Percentiles rank a stretch among this genome's conserved stretches.
Conservation (phyloP, 352 stramenopile species). For the Pythium sp. region DNA sequence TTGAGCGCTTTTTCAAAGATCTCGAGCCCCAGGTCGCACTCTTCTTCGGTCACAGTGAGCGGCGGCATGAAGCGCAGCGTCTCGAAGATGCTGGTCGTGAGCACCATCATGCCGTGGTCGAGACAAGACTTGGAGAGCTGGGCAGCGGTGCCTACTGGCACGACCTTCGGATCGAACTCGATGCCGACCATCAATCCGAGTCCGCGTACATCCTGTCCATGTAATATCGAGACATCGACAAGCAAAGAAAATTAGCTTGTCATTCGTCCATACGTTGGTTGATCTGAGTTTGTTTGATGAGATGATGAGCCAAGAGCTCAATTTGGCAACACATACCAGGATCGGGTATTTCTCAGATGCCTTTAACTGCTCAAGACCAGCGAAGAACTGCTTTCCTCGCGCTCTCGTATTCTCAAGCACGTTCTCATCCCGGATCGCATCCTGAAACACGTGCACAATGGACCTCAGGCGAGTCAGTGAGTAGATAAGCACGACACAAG, state of each 20-base stretch:
- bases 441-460: slow-evolving; percentile 23
- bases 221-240: neutral
- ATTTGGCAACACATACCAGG: slow-evolving; percentile 2
- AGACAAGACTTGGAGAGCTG: slow-evolving; percentile 80
- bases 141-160: slow-evolving; percentile 53
- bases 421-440: slow-evolving; percentile 89
- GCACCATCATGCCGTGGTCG: slow-evolving; percentile 85
- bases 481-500: too few relatives aligned
- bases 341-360: slow-evolving; percentile 74
- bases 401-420: slow-evolving; percentile 80
- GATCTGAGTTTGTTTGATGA: neutral
- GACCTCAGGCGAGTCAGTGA: neutral
- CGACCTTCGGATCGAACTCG: slow-evolving; percentile 78
- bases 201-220: slow-evolving; percentile 76
- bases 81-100: slow-evolving; percentile 90
- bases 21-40: slow-evolving; percentile 52
- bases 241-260: neutral
- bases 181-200: slow-evolving; percentile 92
- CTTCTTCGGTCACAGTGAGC: slow-evolving; percentile 82
- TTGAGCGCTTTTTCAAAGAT: slow-evolving; percentile 55
- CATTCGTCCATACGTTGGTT: neutral
- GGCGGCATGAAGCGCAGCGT: slow-evolving; percentile 92
- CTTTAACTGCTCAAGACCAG: slow-evolving; percentile 76
- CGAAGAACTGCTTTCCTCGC: slow-evolving; percentile 73
- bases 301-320: neutral